Evolutionary conservation across 2,329 filamentous ascomycete species (phyloP).

Genomic region (Geoglossum cookeanum): DNA sequence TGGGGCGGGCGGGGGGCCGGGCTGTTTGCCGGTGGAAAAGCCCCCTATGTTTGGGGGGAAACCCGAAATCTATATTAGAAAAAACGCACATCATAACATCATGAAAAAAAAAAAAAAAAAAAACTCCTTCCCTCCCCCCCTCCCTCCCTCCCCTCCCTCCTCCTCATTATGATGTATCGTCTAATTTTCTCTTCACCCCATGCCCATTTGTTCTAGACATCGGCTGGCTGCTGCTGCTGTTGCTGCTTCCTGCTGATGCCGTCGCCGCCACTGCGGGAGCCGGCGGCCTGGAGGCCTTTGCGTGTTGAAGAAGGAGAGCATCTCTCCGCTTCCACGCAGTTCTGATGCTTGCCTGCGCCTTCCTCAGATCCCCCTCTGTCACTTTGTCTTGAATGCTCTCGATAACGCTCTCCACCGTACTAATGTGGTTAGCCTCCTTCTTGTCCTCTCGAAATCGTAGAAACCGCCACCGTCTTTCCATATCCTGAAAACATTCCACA

Average conservation of each 20-base stretch:
- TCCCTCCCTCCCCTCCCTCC: neutral
- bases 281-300: too few species aligned
- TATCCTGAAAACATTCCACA: slow-evolving; percentile 75
- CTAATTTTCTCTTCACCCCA: slow-evolving; percentile 23
- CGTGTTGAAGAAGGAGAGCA: neutral
- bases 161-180: slow-evolving; percentile 15
- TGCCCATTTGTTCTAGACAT: slow-evolving; percentile 13
- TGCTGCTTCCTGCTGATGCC: neutral
- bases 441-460: slow-evolving; percentile 90
- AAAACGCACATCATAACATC: too few species aligned
- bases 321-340: slow-evolving; percentile 55
- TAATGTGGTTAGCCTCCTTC: slow-evolving; percentile 71
- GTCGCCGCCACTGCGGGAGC: neutral
- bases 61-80: too few species aligned
- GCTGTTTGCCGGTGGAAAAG: too few species aligned
- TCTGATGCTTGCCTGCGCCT: slow-evolving; percentile 49
- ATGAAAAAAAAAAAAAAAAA: too few species aligned
- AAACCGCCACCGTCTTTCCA: slow-evolving; percentile 59
- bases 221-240: neutral
- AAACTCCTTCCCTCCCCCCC: too few species aligned
- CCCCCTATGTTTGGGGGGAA: too few species aligned
- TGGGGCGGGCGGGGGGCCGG: too few species aligned
- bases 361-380: slow-evolving; percentile 60
- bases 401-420: slow-evolving; percentile 67
- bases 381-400: slow-evolving; percentile 79